Base-by-base conservation (phyloP, 139 green algal genomes). In the Spirogloea muscicola region DNA sequence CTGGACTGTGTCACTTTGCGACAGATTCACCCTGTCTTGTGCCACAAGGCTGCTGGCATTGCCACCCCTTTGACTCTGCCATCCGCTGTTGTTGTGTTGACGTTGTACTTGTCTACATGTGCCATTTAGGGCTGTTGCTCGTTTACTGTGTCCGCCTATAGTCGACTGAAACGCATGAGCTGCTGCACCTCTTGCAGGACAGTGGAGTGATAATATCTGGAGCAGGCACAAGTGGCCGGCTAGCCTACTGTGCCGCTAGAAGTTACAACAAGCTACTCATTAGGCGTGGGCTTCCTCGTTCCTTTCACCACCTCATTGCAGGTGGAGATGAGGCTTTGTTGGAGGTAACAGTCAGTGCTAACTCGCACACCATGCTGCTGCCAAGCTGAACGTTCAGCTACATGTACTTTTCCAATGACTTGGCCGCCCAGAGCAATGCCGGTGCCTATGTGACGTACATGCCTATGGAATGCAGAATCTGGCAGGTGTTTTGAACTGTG, bases 241-340 rank as follows among this genome's bases (percentile, higher is more conserved):
- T 81, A 3, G 73, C 73, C 9, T 69, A 68, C 13, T 10, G 18
- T 34, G 41, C 60, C n/a, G 75, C 68, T 37, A 33, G 39, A 34
- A 39, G 39, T 6, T 74, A 73, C 66, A 82, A 82, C 42, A 18
- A 21, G 1, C 16, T 77, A 2, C 75, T 82, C 2, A 6, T 6
- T n/a, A 49, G 44, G 25, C 18, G 72, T 40, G 40, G 65, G 39
- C 31, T 37, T 34, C 33, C 42, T 1, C 75, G 31, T 5, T 77
- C 42, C 65, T 77, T 82, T 66, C 65, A 82, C 57, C 70, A 71
- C 55, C 66, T 82, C 33, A 77, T 82, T 29, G 75, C 75, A 3
- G 75, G 75, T 3, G 75, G 75, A 10, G 52, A 77, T 5, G 37
- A 36, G 2, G 74, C 74, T 1, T 3, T 82, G 3, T 40, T 82